Percentiles rank a stretch among this genome's conserved stretches.
These are phyloP conservation scores for Dovyalis caffra DNA, from an alignment of 345 rosid genomes.

Conservation along the genomic window DNA sequence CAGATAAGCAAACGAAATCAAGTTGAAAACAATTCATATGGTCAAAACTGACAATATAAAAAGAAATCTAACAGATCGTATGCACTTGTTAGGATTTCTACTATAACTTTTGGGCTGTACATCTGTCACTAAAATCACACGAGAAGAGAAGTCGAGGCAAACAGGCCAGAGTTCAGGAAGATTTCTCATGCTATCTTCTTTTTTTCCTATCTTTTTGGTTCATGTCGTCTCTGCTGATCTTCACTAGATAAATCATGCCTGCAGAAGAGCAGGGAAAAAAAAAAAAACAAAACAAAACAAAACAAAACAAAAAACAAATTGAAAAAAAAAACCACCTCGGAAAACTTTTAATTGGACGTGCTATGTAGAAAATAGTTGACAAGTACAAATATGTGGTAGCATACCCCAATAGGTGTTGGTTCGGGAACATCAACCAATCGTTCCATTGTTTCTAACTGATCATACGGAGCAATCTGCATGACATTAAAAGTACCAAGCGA, in stretches of 20 bases:
- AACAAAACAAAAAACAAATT: too few species aligned
- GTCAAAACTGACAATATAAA: too few species aligned
- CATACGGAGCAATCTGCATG: conserved; percentile 93
- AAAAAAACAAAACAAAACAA: too few species aligned
- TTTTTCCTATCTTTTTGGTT: background rate
- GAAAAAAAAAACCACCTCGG: too few species aligned
- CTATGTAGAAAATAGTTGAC: background rate
- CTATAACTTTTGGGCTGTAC: background rate
- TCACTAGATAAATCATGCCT: conserved; percentile 5
- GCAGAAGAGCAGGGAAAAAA: background rate
- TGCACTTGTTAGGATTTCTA: background rate
- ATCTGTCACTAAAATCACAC: background rate
- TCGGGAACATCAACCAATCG: conserved; percentile 65
- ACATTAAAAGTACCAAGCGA: background rate
- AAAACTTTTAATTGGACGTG: too few species aligned
- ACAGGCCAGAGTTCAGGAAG: background rate
- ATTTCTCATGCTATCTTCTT: background rate
- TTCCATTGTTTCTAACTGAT: conserved; percentile 78
- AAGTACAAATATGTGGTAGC: background rate
- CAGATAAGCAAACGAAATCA: too few species aligned
- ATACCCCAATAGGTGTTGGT: conserved; percentile 21
- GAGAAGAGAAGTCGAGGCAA: background rate
- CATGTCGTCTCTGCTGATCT: background rate
- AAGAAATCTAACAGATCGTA: background rate
- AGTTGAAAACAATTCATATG: too few species aligned